These are phyloP conservation scores for Amoebophrya sp. DNA, from an alignment of 169 alveolate genomes.

Conservation along the genomic window DNA sequence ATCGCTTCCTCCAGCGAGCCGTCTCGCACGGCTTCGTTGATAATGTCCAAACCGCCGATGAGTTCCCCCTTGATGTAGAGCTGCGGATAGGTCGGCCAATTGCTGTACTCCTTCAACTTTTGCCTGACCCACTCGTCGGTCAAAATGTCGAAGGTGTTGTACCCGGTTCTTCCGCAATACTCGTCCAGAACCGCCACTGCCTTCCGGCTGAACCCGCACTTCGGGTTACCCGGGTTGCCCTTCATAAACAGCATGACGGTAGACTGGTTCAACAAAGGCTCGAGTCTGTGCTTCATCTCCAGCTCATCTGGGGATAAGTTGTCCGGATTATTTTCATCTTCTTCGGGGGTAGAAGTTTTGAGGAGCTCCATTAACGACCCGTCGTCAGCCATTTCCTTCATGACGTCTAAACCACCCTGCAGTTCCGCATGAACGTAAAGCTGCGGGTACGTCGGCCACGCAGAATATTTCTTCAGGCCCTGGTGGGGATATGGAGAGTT, in stretches of 20 bases:
- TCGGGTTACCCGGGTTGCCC: slow-evolving; percentile 33
- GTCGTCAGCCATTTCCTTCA: slow-evolving; percentile 39
- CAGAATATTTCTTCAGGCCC: slow-evolving; percentile 38
- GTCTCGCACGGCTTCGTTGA: slow-evolving; percentile 34
- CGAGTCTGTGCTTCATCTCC: not conserved
- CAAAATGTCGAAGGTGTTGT: slow-evolving; percentile 37
- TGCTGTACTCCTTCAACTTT: slow-evolving; percentile 36
- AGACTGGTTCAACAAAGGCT: not conserved
- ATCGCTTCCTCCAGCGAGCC: slow-evolving; percentile 32
- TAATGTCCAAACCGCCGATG: slow-evolving; percentile 46
- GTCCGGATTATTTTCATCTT: not conserved
- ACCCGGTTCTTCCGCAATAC: not conserved
- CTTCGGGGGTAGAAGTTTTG: not conserved
- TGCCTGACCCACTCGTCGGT: slow-evolving; percentile 38
- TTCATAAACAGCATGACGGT: slow-evolving; percentile 44
- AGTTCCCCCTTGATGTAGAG: slow-evolving; percentile 42
- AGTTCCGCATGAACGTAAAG: slow-evolving; percentile 44
- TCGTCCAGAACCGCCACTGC: slow-evolving; percentile 31
- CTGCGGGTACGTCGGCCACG: slow-evolving; percentile 49
- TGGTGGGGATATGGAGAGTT: not conserved
- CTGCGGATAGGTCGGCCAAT: slow-evolving; percentile 49
- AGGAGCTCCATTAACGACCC: slow-evolving; percentile 34
- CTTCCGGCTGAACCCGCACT: slow-evolving; percentile 37
- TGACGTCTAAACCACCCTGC: slow-evolving; percentile 44
- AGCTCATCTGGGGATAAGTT: not conserved